Percentiles rank a stretch among this genome's conserved stretches.
These are phyloP conservation scores for Keqinozyma sinolaborantium DNA, from an alignment of 1,139 yeast species.

Conservation along the genomic window DNA sequence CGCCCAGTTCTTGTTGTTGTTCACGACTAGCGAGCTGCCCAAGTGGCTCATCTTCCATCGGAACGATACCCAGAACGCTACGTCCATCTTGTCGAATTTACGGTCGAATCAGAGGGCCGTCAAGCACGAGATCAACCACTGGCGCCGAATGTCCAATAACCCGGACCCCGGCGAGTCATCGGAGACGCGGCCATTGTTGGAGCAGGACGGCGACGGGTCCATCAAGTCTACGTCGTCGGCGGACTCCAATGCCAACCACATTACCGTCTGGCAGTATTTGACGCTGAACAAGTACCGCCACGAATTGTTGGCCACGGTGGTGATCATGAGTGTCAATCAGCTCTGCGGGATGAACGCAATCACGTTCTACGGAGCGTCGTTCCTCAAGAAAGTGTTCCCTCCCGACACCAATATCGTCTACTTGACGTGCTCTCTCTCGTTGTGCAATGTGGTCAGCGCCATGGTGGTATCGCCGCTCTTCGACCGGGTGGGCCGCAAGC, in stretches of 20 bases:
- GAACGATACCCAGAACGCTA: constrained; percentile 27
- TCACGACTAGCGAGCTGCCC: constrained; percentile 36
- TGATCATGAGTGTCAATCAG: constrained; percentile 39
- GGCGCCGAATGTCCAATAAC: constrained; percentile 25
- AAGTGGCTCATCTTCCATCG: constrained; percentile 34
- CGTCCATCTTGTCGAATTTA: constrained; percentile 21
- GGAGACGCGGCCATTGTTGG: constrained; percentile 4
- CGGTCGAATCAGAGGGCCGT: constrained; percentile 29
- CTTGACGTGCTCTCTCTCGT: constrained; percentile 28
- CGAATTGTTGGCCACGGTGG: constrained; percentile 26
- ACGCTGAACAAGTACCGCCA: constrained; percentile 16
- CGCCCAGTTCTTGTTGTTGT: constrained; percentile 26
- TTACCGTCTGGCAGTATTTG: constrained; percentile 23
- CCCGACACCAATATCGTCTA: constrained; percentile 21
- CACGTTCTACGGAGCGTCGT: constrained; percentile 37
- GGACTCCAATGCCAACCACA: constrained; percentile 19
- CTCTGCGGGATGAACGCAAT: constrained; percentile 41
- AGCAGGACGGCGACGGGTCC: constrained; percentile 15
- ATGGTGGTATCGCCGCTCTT: constrained; percentile 30
- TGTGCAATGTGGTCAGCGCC: constrained; percentile 28
- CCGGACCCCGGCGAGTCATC: constrained; percentile 5
- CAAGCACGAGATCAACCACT: constrained; percentile 32
- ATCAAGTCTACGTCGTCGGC: too few species aligned
- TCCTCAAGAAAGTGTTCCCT: constrained; percentile 23
- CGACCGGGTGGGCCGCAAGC: constrained; percentile 63